These are phyloP conservation scores for Penicillium sp. DNA, from an alignment of 2,329 filamentous ascomycete genomes.

Conservation along the genomic window DNA sequence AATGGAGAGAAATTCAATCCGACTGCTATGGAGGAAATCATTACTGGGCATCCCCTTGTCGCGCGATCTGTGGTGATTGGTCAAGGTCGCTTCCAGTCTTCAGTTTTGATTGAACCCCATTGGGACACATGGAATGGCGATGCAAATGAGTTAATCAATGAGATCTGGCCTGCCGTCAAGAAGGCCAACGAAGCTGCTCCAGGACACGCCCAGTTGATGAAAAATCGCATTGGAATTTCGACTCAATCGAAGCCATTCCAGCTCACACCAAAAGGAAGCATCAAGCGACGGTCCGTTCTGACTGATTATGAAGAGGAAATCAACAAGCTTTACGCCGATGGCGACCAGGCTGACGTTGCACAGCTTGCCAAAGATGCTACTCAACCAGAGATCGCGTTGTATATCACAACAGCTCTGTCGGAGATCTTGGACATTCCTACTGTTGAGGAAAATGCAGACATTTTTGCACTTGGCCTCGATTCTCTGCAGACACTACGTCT, in stretches of 20 bases:
- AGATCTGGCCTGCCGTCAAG: constrained; percentile 46
- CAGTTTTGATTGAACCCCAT: constrained; percentile 38
- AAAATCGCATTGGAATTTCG: constrained; percentile 42
- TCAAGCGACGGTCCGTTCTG: constrained; percentile 6
- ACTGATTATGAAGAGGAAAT: constrained; percentile 14
- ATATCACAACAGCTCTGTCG: constrained; percentile 1
- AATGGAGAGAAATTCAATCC: constrained; percentile 49
- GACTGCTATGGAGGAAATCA: constrained; percentile 33
- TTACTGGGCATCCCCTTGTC: constrained; percentile 34
- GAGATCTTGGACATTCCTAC: neutral
- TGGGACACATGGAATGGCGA: constrained; percentile 8
- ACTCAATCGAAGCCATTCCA: constrained; percentile 44
- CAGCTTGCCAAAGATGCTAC: neutral
- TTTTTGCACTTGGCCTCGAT: constrained; percentile 15
- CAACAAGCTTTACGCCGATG: constrained; percentile 1
- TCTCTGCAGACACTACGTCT: constrained; percentile 13
- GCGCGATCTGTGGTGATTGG: constrained; percentile 34
- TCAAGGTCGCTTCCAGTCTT: constrained; percentile 32
- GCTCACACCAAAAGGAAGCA: constrained; percentile 44
- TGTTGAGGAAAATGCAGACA: constrained; percentile 8
- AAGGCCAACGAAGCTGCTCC: constrained; percentile 42
- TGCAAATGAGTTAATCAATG: constrained; percentile 32
- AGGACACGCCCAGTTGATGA: constrained; percentile 43
- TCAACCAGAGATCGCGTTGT: neutral
- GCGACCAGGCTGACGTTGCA: neutral